Evolutionary conservation across 1,284 basidiomycete species (phyloP).

Genomic region (Ganoderma lingzhi): DNA sequence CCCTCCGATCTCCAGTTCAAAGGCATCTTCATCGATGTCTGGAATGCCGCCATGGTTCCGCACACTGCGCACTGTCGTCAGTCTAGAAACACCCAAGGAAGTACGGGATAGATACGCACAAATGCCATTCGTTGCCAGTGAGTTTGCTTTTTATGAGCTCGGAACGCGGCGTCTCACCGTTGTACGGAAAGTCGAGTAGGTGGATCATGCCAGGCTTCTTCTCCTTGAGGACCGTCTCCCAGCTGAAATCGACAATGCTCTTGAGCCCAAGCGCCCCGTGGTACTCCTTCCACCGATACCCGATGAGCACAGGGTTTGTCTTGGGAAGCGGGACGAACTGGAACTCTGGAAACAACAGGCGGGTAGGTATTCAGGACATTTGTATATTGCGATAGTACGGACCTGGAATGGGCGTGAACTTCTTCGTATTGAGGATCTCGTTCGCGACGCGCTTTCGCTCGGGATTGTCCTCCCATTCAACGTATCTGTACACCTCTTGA

Average conservation of each 20-base stretch:
- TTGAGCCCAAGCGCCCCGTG: constrained; percentile 58
- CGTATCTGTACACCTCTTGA: constrained; percentile 42
- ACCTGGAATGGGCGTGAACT: constrained; percentile 54
- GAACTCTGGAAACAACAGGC: constrained; percentile 46
- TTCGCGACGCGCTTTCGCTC: constrained; percentile 51
- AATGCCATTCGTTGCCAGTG: constrained; percentile 57
- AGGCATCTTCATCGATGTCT: constrained; percentile 52
- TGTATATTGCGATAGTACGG: constrained; percentile 14
- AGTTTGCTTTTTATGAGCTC: constrained; percentile 53
- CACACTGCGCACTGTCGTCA: constrained; percentile 42
- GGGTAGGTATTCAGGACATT: neutral
- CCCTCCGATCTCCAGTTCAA: constrained; percentile 57
- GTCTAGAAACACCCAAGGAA: neutral
- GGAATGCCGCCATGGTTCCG: constrained; percentile 60
- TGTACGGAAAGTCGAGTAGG: constrained; percentile 61
- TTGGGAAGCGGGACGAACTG: constrained; percentile 58
- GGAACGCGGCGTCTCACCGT: constrained; percentile 55
- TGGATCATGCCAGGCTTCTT: constrained; percentile 65
- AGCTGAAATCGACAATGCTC: constrained; percentile 57
- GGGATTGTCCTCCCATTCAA: constrained; percentile 59
- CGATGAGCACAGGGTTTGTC: constrained; percentile 61
- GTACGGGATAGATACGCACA: constrained; percentile 42
- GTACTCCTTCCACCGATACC: constrained; percentile 63
- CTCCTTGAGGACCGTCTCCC: constrained; percentile 60
- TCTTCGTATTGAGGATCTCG: constrained; percentile 50